phyloP scores from a whole-genome alignment of 805 yeast species.

The Candida broadrunensis region DNA sequence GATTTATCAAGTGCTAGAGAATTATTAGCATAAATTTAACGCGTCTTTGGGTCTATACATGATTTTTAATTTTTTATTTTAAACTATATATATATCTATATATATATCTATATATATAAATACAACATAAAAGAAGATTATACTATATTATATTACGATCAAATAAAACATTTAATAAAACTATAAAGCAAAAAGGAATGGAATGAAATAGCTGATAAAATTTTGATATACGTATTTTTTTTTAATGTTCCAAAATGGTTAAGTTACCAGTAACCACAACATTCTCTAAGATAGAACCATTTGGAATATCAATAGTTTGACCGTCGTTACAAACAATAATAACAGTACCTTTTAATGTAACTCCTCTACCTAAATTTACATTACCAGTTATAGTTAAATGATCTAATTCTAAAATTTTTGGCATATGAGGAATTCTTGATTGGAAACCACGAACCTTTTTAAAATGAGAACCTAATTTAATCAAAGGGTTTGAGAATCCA shows the following conservation, averaged over 20 bases:
- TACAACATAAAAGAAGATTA: too few species aligned
- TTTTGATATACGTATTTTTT: too few species aligned
- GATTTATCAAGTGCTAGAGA: constrained; percentile 19
- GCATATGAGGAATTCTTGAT: constrained; percentile 89
- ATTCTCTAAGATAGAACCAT: constrained; percentile 91
- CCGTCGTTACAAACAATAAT: constrained; percentile 97
- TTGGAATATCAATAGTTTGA: constrained; percentile 94
- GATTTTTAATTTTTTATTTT: too few species aligned
- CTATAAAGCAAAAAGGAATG: too few species aligned
- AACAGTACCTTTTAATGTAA: constrained; percentile 93
- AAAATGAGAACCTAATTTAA: constrained; percentile 94
- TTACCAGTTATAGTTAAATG: constrained; percentile 98
- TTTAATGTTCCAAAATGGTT: constrained; percentile 87
- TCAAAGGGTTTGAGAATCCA: constrained; percentile 88
- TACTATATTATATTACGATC: too few species aligned
- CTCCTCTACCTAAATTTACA: constrained; percentile 85
- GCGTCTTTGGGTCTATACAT: too few species aligned
- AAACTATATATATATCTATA: too few species aligned
- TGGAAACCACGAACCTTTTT: constrained; percentile 93
- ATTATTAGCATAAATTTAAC: constrained; percentile 3
- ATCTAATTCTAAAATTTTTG: constrained; percentile 92
- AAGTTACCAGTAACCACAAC: constrained; percentile 97
- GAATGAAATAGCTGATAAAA: too few species aligned
- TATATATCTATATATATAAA: too few species aligned
- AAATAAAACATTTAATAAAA: too few species aligned